Evolutionary conservation across 768 basidiomycete genomes (phyloP).

Genomic region (Russula dissimulans): DNA sequence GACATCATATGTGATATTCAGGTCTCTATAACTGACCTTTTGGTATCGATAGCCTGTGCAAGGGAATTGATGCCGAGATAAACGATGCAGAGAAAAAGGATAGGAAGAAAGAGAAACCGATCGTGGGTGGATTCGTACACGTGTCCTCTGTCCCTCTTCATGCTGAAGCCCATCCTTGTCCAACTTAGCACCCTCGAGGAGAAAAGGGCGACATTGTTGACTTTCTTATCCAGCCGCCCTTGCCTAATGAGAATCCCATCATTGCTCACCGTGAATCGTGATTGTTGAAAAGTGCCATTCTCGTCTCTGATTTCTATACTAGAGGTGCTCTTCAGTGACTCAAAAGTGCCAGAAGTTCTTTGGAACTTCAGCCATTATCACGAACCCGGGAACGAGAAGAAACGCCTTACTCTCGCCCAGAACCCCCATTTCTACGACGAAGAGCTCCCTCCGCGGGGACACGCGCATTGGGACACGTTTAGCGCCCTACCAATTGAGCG

Average conservation of each 20-base stretch:
- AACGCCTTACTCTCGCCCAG: neutral
- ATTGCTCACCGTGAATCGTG: neutral
- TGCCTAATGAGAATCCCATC: neutral
- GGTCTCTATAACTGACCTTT: too few species aligned
- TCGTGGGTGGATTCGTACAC: too few species aligned
- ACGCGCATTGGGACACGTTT: neutral
- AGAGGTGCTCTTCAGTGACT: neutral
- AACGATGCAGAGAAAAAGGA: too few species aligned
- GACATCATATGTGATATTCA: too few species aligned
- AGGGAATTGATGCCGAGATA: too few species aligned
- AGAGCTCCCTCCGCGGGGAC: neutral
- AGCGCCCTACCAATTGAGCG: neutral
- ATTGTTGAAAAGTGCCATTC: neutral
- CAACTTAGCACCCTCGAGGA: too few species aligned
- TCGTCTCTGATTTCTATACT: neutral
- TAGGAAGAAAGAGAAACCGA: too few species aligned
- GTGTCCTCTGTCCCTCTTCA: too few species aligned
- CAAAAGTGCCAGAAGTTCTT: neutral
- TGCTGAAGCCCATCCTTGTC: too few species aligned
- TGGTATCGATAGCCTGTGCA: too few species aligned
- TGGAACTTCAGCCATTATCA: slow-evolving; percentile 6
- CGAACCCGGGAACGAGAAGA: neutral
- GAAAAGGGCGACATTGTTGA: too few species aligned
- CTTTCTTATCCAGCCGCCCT: too few species aligned
- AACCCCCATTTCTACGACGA: neutral